Evolutionary conservation across 2,329 filamentous ascomycete species (phyloP), one percentile per base, ranked within the genome.

Genomic region (Blumeriella jaapii): DNA sequence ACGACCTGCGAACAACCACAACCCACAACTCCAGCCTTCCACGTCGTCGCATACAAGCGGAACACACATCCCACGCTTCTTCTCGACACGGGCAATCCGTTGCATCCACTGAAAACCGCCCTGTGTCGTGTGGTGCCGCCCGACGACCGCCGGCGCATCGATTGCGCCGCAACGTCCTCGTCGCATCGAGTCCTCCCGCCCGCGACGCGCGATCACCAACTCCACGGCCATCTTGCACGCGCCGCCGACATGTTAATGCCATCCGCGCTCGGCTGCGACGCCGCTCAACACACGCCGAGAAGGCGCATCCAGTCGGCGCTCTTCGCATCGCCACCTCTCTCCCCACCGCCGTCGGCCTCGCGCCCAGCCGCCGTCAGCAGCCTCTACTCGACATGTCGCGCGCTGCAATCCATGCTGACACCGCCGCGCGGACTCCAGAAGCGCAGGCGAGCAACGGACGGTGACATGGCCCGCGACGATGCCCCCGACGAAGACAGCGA

Each of bases 311-410:
- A 47, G 41, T 32, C 46, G 22, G 34, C 65, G 28, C 61, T 70
- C 51, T 67, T 75, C 55, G 65, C 68, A 42, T 76, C 73, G 34
- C 74, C 74, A 31, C 73, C 73, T 7, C 46, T 51, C 32, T 55
- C 36, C 62, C 71, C 48, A 69, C 69, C 55, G 10, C 32, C 48
- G n/a, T 69, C 60, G 29, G 64, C 62, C 24, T 55, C 65, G 14
- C 60, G 65, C 41, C 58, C 58, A 33, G 59, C 67, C 13, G n/a
- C n/a, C n/a, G 59, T 74, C 46, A 62, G 61, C 52, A 69, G 68
- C 56, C 65, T 78, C 50, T 67, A 73, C 55, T 65, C 61, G 41
- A 69, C 71, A 29, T 78, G 73, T 53, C 71, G 70, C 54, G 70
- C 68, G 4, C 65, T 78, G 0, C 74, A 78, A 50, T 68, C 67